A percentile compares a stretch with the other conserved stretches of the same genome.
Evolutionary conservation across 495 filamentous ascomycete genomes (phyloP).

Genomic region (Aspergillus saccharolyticus): DNA sequence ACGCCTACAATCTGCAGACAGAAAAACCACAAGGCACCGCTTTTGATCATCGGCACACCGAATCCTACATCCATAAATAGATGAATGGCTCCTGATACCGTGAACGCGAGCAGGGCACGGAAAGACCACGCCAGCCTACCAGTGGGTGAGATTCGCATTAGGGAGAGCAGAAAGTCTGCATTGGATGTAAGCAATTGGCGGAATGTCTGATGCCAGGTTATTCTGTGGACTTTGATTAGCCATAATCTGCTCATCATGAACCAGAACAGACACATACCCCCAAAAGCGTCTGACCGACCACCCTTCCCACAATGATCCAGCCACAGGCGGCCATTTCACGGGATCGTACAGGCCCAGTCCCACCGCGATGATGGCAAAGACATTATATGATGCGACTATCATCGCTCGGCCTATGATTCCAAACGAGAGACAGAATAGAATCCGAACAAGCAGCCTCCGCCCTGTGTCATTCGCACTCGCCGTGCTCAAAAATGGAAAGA

Average conservation of each 20-base stretch:
- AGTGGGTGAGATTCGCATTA: constrained; percentile 7
- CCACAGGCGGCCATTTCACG: constrained; percentile 16
- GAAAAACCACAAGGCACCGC: constrained; percentile 18
- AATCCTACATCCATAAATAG: constrained; percentile 18
- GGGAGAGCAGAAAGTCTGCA: constrained; percentile 10
- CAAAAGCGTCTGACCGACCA: constrained; percentile 15
- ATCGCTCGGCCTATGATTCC: constrained; percentile 12
- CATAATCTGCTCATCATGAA: no score
- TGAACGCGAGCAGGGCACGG: constrained; percentile 14
- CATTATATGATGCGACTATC: constrained; percentile 12
- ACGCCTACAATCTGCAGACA: constrained; percentile 17
- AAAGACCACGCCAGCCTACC: background rate
- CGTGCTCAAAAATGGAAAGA: constrained; percentile 6
- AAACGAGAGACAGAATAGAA: constrained; percentile 16
- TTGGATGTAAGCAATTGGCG: constrained; percentile 13
- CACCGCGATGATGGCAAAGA: constrained; percentile 3
- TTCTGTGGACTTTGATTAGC: constrained; percentile 2
- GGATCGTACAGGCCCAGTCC: constrained; percentile 5
- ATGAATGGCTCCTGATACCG: constrained; percentile 18
- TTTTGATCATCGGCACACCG: constrained; percentile 8
- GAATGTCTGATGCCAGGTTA: constrained; percentile 23
- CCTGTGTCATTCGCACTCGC: background rate
- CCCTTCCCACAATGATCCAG: constrained; percentile 8
- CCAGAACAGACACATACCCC: constrained; percentile 11
- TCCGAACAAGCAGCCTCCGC: background rate